A percentile compares a stretch with the other conserved stretches of the same genome.
Evolutionary conservation across 1,139 yeast species (phyloP).

Genomic region (Blastobotrys buckinghamii): DNA sequence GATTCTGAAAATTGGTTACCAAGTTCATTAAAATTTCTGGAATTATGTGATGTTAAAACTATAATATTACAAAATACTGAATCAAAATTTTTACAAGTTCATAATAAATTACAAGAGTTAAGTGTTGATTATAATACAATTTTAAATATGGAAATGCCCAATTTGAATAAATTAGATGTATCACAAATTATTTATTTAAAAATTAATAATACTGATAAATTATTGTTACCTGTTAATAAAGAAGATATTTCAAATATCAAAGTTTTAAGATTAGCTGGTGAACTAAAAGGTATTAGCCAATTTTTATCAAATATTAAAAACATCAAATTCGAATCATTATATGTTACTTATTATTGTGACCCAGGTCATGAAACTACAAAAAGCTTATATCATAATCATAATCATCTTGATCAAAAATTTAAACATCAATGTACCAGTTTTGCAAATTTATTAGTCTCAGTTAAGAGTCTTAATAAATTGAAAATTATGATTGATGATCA

Average conservation of each 20-base stretch:
- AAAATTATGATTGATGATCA: not conserved
- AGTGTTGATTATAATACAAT: not conserved
- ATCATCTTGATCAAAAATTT: not conserved
- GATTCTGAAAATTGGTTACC: not conserved
- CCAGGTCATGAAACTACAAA: too few relatives aligned
- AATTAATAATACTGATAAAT: not conserved
- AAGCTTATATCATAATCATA: too few relatives aligned
- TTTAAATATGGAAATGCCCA: not conserved
- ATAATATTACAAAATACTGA: not conserved
- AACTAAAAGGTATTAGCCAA: not conserved
- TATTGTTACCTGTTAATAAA: not conserved
- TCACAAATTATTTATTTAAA: not conserved
- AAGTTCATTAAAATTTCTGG: not conserved
- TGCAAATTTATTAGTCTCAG: too few relatives aligned
- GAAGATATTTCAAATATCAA: not conserved
- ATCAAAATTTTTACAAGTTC: not conserved
- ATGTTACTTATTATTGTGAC: not conserved
- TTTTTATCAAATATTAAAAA: not conserved
- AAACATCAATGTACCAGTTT: not conserved
- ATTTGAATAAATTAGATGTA: not conserved
- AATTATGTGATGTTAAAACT: not conserved
- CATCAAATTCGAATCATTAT: not conserved
- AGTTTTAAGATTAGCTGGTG: not conserved
- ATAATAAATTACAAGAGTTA: not conserved
- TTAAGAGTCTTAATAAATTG: not conserved